These are phyloP conservation scores for Casuarina equisetifolia DNA, from an alignment of 306 rosid genomes.

Conservation along the genomic window DNA sequence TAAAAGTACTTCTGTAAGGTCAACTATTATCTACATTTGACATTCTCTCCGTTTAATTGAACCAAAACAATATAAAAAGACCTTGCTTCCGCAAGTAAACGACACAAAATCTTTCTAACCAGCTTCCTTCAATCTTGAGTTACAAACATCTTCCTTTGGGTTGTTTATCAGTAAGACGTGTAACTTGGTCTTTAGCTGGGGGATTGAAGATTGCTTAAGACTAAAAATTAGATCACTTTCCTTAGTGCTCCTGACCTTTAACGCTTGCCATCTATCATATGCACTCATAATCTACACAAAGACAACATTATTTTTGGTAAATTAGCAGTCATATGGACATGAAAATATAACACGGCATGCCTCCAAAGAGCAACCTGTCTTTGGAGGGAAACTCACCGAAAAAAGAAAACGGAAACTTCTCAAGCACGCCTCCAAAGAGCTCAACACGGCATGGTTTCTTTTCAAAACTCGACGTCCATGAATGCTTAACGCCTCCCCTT, in stretches of 20 bases:
- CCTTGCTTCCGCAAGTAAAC: slow-evolving; percentile 40
- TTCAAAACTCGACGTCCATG: slow-evolving; percentile 33
- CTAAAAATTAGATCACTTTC: slow-evolving; percentile 17
- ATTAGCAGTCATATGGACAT: neutral
- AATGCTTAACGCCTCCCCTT: slow-evolving; percentile 21
- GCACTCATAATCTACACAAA: slow-evolving; percentile 26
- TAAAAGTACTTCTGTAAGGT: no score
- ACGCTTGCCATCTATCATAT: slow-evolving; percentile 36
- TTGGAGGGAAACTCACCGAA: no score
- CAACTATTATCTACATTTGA: neutral
- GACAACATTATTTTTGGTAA: neutral
- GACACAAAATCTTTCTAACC: slow-evolving; percentile 50
- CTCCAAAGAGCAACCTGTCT: no score
- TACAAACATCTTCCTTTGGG: slow-evolving; percentile 44
- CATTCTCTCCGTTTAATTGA: neutral
- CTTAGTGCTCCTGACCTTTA: slow-evolving; percentile 21
- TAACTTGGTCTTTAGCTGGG: slow-evolving; percentile 49
- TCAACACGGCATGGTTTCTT: no score
- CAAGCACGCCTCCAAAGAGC: neutral
- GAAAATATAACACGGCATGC: neutral
- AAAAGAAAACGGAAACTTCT: no score
- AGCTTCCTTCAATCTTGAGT: slow-evolving; percentile 55
- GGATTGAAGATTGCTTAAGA: slow-evolving; percentile 35
- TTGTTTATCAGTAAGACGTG: slow-evolving; percentile 60
- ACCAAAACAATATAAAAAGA: neutral